Percentiles rank a stretch among this genome's conserved stretches.
These are phyloP conservation scores for Paramecium bursaria DNA, from an alignment of 73 alveolate genomes.

Conservation along the genomic window DNA sequence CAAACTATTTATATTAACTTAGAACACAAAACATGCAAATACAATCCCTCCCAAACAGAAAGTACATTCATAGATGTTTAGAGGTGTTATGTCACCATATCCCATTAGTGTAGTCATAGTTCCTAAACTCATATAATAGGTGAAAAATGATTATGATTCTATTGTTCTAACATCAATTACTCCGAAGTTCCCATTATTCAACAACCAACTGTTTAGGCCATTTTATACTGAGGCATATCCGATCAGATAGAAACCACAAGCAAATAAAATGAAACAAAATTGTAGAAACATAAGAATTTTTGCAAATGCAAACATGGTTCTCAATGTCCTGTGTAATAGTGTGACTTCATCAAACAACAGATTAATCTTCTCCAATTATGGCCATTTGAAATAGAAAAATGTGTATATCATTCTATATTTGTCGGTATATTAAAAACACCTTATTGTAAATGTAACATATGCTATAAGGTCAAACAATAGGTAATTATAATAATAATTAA, in stretches of 20 bases:
- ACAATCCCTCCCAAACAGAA: constrained; percentile 44
- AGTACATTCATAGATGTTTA: constrained; percentile 38
- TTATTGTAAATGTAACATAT: not conserved
- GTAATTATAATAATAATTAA: not conserved
- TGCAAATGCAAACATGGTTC: constrained; percentile 15
- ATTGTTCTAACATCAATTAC: not conserved
- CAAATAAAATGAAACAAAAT: constrained; percentile 29
- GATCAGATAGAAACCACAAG: constrained; percentile 11
- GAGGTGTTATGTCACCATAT: constrained; percentile 56
- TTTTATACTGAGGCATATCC: constrained; percentile 11
- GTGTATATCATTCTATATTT: not conserved
- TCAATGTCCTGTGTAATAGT: constrained; percentile 2
- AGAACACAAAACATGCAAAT: constrained; percentile 22
- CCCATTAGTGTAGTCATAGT: constrained; percentile 61
- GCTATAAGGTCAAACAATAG: constrained; percentile 36
- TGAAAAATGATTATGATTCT: constrained; percentile 12
- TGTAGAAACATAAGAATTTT: constrained; percentile 9
- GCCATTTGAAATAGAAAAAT: constrained; percentile 24
- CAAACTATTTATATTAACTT: constrained; percentile 26
- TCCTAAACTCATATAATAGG: constrained; percentile 47
- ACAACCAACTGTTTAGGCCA: constrained; percentile 33
- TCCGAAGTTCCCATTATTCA: constrained; percentile 45
- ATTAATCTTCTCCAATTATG: constrained; percentile 27
- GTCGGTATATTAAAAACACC: not conserved
- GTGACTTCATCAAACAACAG: constrained; percentile 25